phyloP scores from a whole-genome alignment of 1,139 yeast genomes.

The Diutina pseudorugosa region DNA sequence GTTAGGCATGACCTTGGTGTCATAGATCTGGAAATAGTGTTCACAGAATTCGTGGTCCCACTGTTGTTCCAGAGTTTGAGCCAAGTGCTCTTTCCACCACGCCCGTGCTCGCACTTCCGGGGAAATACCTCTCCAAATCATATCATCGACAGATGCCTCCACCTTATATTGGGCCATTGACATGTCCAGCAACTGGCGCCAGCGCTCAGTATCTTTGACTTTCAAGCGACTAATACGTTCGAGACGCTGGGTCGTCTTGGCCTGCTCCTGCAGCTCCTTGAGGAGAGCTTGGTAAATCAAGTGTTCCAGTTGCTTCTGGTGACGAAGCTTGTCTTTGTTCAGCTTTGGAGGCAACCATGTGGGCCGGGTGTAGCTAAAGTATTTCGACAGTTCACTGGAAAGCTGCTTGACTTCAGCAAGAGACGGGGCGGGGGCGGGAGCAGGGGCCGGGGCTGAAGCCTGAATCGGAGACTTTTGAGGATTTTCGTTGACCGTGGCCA shows the following conservation, averaged over 20 bases:
- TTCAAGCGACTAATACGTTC: background rate
- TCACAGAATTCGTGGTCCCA: conserved; percentile 2
- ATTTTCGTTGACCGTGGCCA: background rate
- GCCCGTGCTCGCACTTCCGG: background rate
- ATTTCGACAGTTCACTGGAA: conserved; percentile 1
- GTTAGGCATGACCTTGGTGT: background rate
- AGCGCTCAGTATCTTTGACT: background rate
- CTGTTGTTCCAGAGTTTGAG: background rate
- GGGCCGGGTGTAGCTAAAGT: conserved; percentile 2
- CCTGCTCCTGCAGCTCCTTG: conserved; percentile 2
- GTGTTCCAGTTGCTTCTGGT: conserved; percentile 3
- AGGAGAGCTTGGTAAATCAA: background rate
- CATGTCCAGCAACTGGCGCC: background rate
- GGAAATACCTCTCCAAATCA: conserved; percentile 1
- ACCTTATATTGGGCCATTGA: background rate
- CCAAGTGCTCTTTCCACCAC: conserved; percentile 4
- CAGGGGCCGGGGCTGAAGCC: background rate
- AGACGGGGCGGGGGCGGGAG: background rate
- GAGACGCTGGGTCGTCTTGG: background rate
- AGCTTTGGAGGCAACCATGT: conserved; percentile 3
- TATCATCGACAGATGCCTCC: conserved; percentile 2
- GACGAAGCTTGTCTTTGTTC: background rate
- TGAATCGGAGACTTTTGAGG: background rate
- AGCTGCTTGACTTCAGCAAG: conserved; percentile 3
- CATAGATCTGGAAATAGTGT: background rate